Base-by-base conservation (phyloP, 805 yeast species). In the Huiozyma naganishii region DNA sequence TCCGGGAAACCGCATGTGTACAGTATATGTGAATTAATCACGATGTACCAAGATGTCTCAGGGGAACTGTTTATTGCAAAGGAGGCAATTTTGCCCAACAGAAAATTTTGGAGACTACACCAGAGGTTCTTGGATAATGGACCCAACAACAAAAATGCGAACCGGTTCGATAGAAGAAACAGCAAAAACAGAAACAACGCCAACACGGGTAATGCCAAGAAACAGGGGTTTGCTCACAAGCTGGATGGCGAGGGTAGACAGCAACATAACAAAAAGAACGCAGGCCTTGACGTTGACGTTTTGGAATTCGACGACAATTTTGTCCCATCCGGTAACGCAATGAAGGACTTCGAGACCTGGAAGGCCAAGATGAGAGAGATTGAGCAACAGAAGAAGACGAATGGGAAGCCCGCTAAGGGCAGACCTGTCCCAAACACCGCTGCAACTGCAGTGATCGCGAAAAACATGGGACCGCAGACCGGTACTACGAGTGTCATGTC, bases 41-140 rank as follows among this genome's bases (percentile, higher is more conserved):
- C 23, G 23, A 17, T 17, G 23, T 17, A 17, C 23, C 23, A 17
- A 17, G 4, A 9, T 30, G 37, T 58, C 1, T 57, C 64, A 6
- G 55, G 59, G n/a, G 55, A 52, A 32, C 55, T 71, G 30, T 46
- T 67, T 17, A 54, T 55, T 11, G 53, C 58, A 41, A 61, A 64
- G 45, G 53, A 58, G 6, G 54, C 63, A 10, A 48, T 57, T 29
- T 62, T 75, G 48, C 80, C 81, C 3, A 72, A 65, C 33, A 62
- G 58, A 42, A 62, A 67, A 12, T 77, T 76, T 51, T 77, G 79
- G 74, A 67, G 74, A 46, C 53, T 67, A 42, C 65, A 63, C 48
- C 59, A 52, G 40, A 55, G 53, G 40, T 52, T 45, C 41, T 45
- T 42, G 7, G 39, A 32, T 23, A 41, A 41, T 29, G 44, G 46